Conservation (phyloP, 2,329 filamentous ascomycete genomes). For the Aspergillus pseudoterreus region DNA sequence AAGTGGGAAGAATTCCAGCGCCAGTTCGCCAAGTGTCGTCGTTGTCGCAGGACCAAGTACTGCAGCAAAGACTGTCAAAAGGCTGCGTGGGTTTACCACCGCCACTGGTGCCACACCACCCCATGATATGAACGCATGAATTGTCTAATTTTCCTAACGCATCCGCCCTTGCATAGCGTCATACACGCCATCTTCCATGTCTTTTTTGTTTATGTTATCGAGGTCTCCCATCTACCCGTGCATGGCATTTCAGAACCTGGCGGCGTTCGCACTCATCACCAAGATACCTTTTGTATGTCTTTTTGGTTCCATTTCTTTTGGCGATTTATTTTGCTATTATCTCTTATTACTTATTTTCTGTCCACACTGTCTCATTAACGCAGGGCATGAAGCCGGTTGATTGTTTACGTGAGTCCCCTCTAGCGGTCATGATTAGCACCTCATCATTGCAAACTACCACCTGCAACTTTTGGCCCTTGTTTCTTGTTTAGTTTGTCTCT, state of each 20-base stretch:
- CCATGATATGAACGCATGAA: conserved; percentile 30
- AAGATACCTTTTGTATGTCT: conserved; percentile 38
- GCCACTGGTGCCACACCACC: conserved; percentile 78
- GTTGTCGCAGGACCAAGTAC: conserved; percentile 95
- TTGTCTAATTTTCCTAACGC: conserved; percentile 31
- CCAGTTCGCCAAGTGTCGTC: conserved; percentile 95
- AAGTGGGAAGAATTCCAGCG: conserved; percentile 97
- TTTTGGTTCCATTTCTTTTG: conserved; percentile 13
- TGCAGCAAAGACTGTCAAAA: conserved; percentile 99
- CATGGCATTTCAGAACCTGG: conserved; percentile 37
- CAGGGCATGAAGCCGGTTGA: conserved; percentile 13
- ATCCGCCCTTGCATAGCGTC: conserved; percentile 37
- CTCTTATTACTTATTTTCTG: conserved; percentile 7
- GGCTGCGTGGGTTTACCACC: conserved; percentile 95
- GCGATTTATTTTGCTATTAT: conserved; percentile 3
- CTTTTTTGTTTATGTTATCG: conserved; percentile 23
- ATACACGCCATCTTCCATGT: conserved; percentile 25
- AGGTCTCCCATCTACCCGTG: conserved; percentile 26
- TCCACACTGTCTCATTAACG: conserved; percentile 16
- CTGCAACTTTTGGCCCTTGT: background rate
- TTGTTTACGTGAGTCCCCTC: conserved; percentile 15
- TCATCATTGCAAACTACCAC: conserved; percentile 2
- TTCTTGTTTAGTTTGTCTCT: conserved; percentile 1
- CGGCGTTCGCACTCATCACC: conserved; percentile 33
- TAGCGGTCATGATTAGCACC: conserved; percentile 22